Evolutionary conservation across 2,329 filamentous ascomycete species (phyloP).

Genomic region (Pseudogymnoascus sp.): DNA sequence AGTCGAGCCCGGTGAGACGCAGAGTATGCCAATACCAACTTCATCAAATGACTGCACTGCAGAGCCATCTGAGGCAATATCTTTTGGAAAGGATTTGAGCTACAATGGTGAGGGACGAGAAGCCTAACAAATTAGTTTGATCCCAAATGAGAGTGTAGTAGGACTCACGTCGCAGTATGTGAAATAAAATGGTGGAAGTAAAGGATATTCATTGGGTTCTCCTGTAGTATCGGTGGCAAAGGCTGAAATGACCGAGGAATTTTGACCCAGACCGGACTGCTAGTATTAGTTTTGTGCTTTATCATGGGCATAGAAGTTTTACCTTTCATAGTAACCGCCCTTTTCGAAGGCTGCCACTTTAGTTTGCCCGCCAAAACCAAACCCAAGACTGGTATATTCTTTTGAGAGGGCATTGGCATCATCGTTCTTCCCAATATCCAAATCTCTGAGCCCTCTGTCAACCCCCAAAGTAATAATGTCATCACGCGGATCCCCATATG

Average conservation of each 20-base stretch:
- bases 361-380: constrained; percentile 40
- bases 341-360: constrained; percentile 48
- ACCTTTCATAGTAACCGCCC: constrained; percentile 62
- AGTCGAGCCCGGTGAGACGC: constrained; percentile 76
- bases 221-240: constrained; percentile 45
- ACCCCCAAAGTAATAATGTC: constrained; percentile 55
- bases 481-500: constrained; percentile 21
- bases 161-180: constrained; percentile 10
- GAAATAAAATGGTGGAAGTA: constrained; percentile 54
- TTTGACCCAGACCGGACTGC: constrained; percentile 2
- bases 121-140: constrained; percentile 66
- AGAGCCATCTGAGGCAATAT: constrained; percentile 56
- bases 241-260: constrained; percentile 36
- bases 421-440: constrained; percentile 64
- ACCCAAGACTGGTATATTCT: constrained; percentile 31
- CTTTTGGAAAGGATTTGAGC: constrained; percentile 46
- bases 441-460: constrained; percentile 62
- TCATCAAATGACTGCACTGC: constrained; percentile 62
- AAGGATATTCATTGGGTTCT: constrained; percentile 75
- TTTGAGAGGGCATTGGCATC: constrained; percentile 58
- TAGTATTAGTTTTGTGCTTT: not conserved
- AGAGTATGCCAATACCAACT: constrained; percentile 72
- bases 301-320: constrained; percentile 54
- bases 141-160: not conserved
- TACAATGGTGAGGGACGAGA: constrained; percentile 42